A percentile compares a stretch with the other conserved stretches of the same genome.
These are phyloP conservation scores for Solanum hybrid DNA, from an alignment of 305 asterid species.

Conservation along the genomic window DNA sequence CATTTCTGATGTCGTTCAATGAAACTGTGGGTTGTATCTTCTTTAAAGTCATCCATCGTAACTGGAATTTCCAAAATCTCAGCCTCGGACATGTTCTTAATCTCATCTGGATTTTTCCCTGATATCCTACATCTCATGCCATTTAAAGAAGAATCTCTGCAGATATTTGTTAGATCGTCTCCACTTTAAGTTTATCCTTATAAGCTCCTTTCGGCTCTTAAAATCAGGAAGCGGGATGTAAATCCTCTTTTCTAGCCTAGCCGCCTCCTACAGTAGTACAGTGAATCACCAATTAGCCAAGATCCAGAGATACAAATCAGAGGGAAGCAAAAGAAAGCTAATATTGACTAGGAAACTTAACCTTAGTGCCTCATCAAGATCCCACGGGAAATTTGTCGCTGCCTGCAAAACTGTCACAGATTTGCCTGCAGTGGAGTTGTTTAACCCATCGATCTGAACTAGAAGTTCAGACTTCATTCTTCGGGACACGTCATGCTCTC, in stretches of 20 bases:
- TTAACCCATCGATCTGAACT: constrained; percentile 89
- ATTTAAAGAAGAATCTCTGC: constrained; percentile 74
- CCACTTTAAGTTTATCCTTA: constrained; percentile 81
- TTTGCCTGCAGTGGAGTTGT: constrained; percentile 71
- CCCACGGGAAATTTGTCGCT: constrained; percentile 97
- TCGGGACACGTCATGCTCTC: constrained; percentile 83
- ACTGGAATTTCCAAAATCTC: constrained; percentile 50
- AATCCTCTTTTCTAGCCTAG: background rate
- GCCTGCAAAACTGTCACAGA: constrained; percentile 90
- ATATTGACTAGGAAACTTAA: constrained; percentile 13
- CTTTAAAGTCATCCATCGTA: constrained; percentile 73
- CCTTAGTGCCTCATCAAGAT: constrained; percentile 89
- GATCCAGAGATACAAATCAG: background rate
- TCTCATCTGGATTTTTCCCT: constrained; percentile 88
- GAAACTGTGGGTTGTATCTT: constrained; percentile 93
- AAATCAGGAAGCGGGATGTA: constrained; percentile 66
- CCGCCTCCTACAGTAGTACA: background rate
- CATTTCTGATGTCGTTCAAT: constrained; percentile 85
- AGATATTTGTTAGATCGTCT: constrained; percentile 85
- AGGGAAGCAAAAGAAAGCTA: background rate
- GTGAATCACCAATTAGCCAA: too few species aligned
- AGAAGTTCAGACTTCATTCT: constrained; percentile 87
- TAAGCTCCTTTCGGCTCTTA: constrained; percentile 64
- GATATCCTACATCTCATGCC: constrained; percentile 86
- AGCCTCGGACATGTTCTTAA: constrained; percentile 76